Conservation (phyloP, 208 protist species). For the Lotmaria passim region DNA sequence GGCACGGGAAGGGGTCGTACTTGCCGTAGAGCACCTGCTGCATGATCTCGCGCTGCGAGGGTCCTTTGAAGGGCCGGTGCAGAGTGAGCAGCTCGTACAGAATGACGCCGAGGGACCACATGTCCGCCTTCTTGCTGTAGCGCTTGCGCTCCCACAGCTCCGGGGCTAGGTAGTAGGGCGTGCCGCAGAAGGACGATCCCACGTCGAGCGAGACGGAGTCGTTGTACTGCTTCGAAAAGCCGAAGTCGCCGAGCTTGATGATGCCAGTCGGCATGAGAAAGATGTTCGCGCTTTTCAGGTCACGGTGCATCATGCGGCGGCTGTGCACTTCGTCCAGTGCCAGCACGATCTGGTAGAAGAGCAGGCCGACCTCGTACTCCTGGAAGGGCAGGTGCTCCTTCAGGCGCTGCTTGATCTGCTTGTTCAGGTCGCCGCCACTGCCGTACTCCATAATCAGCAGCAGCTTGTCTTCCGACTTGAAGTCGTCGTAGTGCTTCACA, state of each 20-base stretch:
- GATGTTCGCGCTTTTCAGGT: constrained; percentile 92
- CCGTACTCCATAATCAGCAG: constrained; percentile 91
- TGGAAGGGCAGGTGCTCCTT: constrained; percentile 77
- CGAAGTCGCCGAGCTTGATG: constrained; percentile 93
- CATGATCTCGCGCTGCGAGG: constrained; percentile 84
- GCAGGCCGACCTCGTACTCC: constrained; percentile 83
- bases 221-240: constrained; percentile 84
- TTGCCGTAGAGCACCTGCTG: constrained; percentile 80
- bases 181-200: constrained; percentile 85
- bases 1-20: constrained; percentile 81
- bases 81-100: constrained; percentile 88
- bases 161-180: constrained; percentile 94
- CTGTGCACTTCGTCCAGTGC: constrained; percentile 89
- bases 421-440: constrained; percentile 87
- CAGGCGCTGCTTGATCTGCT: constrained; percentile 85
- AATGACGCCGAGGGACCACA: constrained; percentile 92
- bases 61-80: constrained; percentile 87
- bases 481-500: constrained; percentile 89
- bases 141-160: constrained; percentile 92
- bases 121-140: constrained; percentile 95
- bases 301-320: constrained; percentile 89
- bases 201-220: constrained; percentile 83
- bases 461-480: constrained; percentile 79
- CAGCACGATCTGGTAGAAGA: constrained; percentile 88
- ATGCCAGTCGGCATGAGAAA: constrained; percentile 86